Conservation (phyloP, 495 filamentous ascomycete species). For the Pyronema omphalodes region DNA sequence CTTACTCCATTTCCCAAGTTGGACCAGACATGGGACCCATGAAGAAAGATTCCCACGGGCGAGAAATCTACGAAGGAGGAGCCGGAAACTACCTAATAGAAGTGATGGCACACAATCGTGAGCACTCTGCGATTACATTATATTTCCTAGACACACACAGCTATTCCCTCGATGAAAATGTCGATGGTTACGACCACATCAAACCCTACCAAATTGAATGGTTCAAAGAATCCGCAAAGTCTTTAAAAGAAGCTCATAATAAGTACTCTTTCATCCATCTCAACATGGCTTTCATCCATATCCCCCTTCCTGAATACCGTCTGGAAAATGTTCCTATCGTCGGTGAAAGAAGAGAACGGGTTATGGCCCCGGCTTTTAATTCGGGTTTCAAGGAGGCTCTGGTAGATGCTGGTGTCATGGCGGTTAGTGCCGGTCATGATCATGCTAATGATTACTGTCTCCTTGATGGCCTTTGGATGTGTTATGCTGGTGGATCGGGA, state of each 20-base stretch:
- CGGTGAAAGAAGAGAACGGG: slow-evolving; percentile 51
- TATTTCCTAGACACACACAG: slow-evolving; percentile 88
- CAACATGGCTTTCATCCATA: slow-evolving; percentile 94
- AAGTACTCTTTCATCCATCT: slow-evolving; percentile 84
- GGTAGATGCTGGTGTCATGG: slow-evolving; percentile 60
- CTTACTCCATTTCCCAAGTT: slow-evolving; percentile 67
- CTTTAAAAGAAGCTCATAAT: slow-evolving; percentile 47
- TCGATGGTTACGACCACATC: slow-evolving; percentile 92
- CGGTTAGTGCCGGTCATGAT: slow-evolving; percentile 87
- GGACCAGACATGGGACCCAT: slow-evolving; percentile 41
- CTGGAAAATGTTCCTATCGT: slow-evolving; percentile 32
- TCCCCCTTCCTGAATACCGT: slow-evolving; percentile 79
- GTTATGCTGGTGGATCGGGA: slow-evolving; percentile 74
- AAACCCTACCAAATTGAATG: slow-evolving; percentile 85
- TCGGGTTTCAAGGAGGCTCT: slow-evolving; percentile 74
- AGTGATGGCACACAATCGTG: slow-evolving; percentile 50
- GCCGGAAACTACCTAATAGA: slow-evolving; percentile 92
- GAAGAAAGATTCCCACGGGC: slow-evolving; percentile 14
- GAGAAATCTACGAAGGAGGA: slow-evolving; percentile 47
- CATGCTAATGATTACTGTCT: slow-evolving; percentile 95
- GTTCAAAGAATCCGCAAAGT: slow-evolving; percentile 61
- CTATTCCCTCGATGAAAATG: slow-evolving; percentile 75
- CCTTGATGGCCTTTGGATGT: slow-evolving; percentile 84
- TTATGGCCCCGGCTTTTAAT: slow-evolving; percentile 77
- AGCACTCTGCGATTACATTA: slow-evolving; percentile 76